Evolutionary conservation across 768 basidiomycete species (phyloP).

Genomic region (Trametes elegans): DNA sequence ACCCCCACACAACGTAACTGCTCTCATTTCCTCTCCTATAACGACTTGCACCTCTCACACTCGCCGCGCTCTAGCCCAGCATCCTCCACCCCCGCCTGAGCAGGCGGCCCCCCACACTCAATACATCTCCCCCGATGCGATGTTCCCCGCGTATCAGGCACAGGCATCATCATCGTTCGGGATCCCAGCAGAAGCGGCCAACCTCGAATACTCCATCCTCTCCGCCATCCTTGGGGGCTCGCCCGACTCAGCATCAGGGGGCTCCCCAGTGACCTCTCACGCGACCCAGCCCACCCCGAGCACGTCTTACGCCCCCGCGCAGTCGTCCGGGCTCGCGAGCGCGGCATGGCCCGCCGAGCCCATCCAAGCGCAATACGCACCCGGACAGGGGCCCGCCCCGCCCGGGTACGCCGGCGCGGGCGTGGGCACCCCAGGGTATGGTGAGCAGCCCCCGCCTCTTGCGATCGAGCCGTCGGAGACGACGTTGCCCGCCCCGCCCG

Average conservation of each 20-base stretch:
- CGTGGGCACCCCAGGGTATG: slow-evolving; percentile 1
- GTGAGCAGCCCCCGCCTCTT: slow-evolving; percentile 29
- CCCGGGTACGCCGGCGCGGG: slow-evolving; percentile 14
- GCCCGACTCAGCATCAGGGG: slow-evolving; percentile 28
- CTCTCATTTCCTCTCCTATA: background rate
- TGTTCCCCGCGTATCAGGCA: slow-evolving; percentile 61
- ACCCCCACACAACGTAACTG: slow-evolving; percentile 24
- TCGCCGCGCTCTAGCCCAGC: slow-evolving; percentile 5
- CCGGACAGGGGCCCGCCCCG: background rate
- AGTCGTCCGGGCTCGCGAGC: slow-evolving; percentile 26
- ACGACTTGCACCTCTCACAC: background rate
- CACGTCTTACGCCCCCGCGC: slow-evolving; percentile 19
- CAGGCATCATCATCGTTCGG: slow-evolving; percentile 43
- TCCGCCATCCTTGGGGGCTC: slow-evolving; percentile 76
- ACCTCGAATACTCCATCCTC: slow-evolving; percentile 93
- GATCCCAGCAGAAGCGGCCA: slow-evolving; percentile 89
- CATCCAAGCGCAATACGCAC: background rate
- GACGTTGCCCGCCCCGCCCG: slow-evolving; percentile 30
- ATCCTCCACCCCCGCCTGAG: slow-evolving; percentile 30
- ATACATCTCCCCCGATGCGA: slow-evolving; percentile 53
- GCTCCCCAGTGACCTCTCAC: slow-evolving; percentile 18
- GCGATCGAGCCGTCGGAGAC: slow-evolving; percentile 33
- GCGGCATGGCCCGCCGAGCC: slow-evolving; percentile 40
- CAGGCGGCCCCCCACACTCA: slow-evolving; percentile 34
- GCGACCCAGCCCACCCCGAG: slow-evolving; percentile 9